Conservation (phyloP, 257 asterid genomes). For the Nicotiana paniculata region DNA sequence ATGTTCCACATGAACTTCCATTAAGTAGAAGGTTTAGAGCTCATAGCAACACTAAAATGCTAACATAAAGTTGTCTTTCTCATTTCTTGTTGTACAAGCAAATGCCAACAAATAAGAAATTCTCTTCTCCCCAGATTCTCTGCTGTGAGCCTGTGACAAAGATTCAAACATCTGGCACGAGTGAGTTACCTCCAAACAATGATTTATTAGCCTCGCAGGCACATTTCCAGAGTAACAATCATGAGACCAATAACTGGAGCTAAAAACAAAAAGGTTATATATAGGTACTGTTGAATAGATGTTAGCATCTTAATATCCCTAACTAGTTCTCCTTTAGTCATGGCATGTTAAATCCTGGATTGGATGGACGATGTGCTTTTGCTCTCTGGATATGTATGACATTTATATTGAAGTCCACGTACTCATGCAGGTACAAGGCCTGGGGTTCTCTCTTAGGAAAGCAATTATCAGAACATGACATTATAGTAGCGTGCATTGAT, state of each 20-base stretch:
- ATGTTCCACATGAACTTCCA: background rate
- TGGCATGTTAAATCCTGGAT: background rate
- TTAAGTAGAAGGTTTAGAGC: background rate
- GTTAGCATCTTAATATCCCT: background rate
- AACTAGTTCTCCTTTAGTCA: background rate
- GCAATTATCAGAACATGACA: slow-evolving; percentile 84
- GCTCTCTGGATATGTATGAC: background rate
- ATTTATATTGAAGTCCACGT: background rate
- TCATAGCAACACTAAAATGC: background rate
- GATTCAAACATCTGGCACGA: background rate
- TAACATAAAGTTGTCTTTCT: background rate
- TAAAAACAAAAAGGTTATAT: background rate
- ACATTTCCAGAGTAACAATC: background rate
- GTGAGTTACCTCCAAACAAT: background rate
- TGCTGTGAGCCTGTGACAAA: background rate
- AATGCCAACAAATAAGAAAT: background rate
- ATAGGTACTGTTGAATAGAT: background rate
- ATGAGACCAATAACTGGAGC: background rate
- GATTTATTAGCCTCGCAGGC: background rate
- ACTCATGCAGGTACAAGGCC: slow-evolving; percentile 76
- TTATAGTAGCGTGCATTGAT: slow-evolving; percentile 93
- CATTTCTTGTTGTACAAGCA: background rate
- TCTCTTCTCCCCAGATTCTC: background rate
- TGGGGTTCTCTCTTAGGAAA: slow-evolving; percentile 96
- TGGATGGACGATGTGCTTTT: background rate